Evolutionary conservation across 2,329 filamentous ascomycete species (phyloP).

Genomic region (Verticillium dahliae): DNA sequence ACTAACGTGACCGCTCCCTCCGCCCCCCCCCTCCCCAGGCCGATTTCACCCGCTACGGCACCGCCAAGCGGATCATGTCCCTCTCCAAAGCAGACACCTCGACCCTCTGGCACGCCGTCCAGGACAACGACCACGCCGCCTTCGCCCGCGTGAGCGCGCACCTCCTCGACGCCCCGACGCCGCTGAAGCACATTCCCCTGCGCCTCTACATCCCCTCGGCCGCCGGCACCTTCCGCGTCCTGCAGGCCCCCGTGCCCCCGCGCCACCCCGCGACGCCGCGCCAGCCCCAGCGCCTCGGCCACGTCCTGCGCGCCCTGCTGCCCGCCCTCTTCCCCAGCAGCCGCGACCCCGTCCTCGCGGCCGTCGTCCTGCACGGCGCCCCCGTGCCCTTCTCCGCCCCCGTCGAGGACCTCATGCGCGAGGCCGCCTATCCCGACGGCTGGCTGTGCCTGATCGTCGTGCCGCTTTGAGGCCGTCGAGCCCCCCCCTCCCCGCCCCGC

Average conservation of each 20-base stretch:
- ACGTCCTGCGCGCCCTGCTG: conserved; percentile 67
- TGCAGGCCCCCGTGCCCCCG: conserved; percentile 68
- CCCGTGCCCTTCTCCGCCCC: conserved; percentile 73
- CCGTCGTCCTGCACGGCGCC: conserved; percentile 79
- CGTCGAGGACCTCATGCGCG: conserved; percentile 75
- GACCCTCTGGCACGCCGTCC: conserved; percentile 73
- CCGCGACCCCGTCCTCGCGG: conserved; percentile 75
- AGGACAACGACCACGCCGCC: conserved; percentile 65
- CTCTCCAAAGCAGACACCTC: conserved; percentile 79
- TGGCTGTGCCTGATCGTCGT: conserved; percentile 80
- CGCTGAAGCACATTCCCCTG: conserved; percentile 77
- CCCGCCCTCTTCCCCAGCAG: conserved; percentile 83
- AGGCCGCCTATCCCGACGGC: conserved; percentile 83
- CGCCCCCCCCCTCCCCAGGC: conserved; percentile 37
- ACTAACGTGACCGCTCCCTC: no score
- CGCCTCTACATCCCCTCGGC: conserved; percentile 75
- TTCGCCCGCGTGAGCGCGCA: conserved; percentile 71
- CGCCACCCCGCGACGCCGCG: conserved; percentile 24
- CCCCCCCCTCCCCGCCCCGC: no score
- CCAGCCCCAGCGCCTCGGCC: conserved; percentile 56
- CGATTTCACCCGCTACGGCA: conserved; percentile 82
- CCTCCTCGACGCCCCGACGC: conserved; percentile 67
- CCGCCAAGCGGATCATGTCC: conserved; percentile 83
- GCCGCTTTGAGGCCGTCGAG: conserved; percentile 44
- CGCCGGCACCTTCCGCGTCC: conserved; percentile 58